Conservation (phyloP, 2,329 filamentous ascomycete genomes). For the Hirsutella minnesotensis region DNA sequence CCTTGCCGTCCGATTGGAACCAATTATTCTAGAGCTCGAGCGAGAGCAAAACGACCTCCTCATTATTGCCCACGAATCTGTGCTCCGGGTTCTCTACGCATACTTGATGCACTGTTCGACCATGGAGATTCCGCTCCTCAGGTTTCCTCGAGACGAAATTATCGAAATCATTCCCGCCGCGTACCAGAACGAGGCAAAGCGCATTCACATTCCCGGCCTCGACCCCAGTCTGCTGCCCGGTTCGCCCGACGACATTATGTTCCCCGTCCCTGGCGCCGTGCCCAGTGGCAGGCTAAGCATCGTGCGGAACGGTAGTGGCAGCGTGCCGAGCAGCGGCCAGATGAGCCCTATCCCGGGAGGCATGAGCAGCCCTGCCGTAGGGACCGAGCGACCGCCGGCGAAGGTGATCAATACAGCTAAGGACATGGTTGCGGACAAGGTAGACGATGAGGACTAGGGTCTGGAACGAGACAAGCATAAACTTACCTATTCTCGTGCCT, state of each 20-base stretch:
- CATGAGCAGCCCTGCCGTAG: slow-evolving; percentile 33
- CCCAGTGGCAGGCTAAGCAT: slow-evolving; percentile 17
- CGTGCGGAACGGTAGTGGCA: slow-evolving; percentile 13
- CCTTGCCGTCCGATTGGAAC: slow-evolving; percentile 91
- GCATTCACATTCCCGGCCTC: slow-evolving; percentile 69
- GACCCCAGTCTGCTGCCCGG: slow-evolving; percentile 58
- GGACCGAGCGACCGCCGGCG: slow-evolving; percentile 30
- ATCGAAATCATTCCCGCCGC: slow-evolving; percentile 97
- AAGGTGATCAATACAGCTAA: slow-evolving; percentile 37
- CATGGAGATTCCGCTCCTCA: slow-evolving; percentile 81
- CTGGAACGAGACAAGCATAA: background rate
- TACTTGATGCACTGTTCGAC: slow-evolving; percentile 98
- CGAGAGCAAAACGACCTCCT: slow-evolving; percentile 95
- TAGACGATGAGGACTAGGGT: slow-evolving; percentile 36
- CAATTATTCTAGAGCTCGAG: slow-evolving; percentile 94
- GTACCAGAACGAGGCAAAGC: slow-evolving; percentile 91
- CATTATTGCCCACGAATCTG: slow-evolving; percentile 95
- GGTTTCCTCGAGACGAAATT: slow-evolving; percentile 92
- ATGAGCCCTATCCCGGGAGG: slow-evolving; percentile 36
- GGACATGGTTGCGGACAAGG: slow-evolving; percentile 39
- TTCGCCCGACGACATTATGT: slow-evolving; percentile 71
- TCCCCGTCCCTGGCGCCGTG: slow-evolving; percentile 47
- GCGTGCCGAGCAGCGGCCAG: slow-evolving; percentile 16
- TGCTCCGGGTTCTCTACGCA: slow-evolving; percentile 91
- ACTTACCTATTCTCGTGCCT: too few relatives aligned